These are phyloP conservation scores for Exophiala sideris DNA, from an alignment of 2,329 filamentous ascomycete species.

Conservation along the genomic window DNA sequence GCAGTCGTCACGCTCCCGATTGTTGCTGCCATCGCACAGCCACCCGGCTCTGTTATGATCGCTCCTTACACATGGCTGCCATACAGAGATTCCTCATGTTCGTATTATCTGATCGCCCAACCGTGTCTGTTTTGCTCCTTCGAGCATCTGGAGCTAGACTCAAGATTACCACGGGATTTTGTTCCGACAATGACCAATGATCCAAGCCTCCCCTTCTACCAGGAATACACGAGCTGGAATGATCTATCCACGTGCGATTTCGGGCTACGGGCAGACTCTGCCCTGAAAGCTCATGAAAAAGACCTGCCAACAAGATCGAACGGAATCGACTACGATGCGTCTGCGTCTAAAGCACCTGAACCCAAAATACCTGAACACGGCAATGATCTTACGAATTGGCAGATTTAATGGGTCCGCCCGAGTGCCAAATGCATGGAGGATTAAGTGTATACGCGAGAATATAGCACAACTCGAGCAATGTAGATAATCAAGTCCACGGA, in stretches of 20 bases:
- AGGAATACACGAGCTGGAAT: neutral
- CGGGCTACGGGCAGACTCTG: neutral
- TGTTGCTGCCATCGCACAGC: neutral
- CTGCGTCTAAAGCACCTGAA: neutral
- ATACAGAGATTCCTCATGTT: neutral
- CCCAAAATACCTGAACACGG: neutral
- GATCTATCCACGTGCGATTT: neutral
- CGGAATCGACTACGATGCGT: neutral
- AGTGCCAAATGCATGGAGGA: neutral
- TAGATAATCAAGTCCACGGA: neutral
- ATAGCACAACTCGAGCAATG: neutral
- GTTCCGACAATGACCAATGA: neutral
- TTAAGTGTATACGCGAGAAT: neutral
- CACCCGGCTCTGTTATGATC: neutral
- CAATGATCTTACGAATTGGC: neutral
- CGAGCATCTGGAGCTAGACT: neutral
- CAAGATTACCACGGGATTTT: neutral
- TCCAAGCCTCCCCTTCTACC: neutral
- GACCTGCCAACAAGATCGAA: neutral
- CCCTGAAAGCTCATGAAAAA: neutral
- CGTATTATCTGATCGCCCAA: neutral
- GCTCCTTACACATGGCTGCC: neutral
- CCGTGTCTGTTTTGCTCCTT: neutral
- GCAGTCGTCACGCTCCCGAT: neutral
- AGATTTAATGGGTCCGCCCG: neutral